A percentile compares a stretch with the other conserved stretches of the same genome.
Evolutionary conservation across 75 land plant species (phyloP).

Genomic region (Larix kaempferi): DNA sequence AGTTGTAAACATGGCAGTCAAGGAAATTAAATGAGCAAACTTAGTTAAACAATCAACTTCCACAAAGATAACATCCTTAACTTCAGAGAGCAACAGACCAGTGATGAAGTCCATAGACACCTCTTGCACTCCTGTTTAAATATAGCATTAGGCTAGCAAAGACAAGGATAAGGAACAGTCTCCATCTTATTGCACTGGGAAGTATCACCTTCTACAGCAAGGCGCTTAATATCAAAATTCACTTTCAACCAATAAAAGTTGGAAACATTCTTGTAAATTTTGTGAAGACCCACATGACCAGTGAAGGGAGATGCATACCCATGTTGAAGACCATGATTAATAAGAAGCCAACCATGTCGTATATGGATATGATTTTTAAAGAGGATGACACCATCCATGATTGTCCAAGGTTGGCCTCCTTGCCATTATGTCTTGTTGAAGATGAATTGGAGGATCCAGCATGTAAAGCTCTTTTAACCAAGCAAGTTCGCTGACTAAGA

Average conservation of each 20-base stretch:
- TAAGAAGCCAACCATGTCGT: background rate
- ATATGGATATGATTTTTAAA: background rate
- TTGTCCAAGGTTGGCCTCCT: background rate
- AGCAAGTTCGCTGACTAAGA: background rate
- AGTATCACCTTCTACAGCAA: conserved; percentile 3
- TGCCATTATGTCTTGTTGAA: background rate
- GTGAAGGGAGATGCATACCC: too few relatives aligned
- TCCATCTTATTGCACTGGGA: conserved; percentile 11
- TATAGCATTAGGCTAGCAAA: conserved; percentile 15
- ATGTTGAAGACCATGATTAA: background rate
- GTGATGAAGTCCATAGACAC: conserved; percentile 17
- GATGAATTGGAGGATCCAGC: background rate
- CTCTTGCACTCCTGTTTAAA: conserved; percentile 4
- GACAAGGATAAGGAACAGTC: background rate
- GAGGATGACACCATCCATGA: background rate
- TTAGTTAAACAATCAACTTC: conserved; percentile 8
- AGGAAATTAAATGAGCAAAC: conserved; percentile 8
- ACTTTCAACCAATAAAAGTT: background rate
- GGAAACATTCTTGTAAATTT: too few relatives aligned
- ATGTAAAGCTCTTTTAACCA: background rate
- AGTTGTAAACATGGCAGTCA: background rate
- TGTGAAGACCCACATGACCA: too few relatives aligned
- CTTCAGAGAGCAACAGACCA: background rate
- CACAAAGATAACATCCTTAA: conserved; percentile 13
- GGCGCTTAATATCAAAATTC: background rate